Evolutionary conservation across 225 moss, liverwort and hornwort species (phyloP).

Genomic region (Lunularia cruciata): DNA sequence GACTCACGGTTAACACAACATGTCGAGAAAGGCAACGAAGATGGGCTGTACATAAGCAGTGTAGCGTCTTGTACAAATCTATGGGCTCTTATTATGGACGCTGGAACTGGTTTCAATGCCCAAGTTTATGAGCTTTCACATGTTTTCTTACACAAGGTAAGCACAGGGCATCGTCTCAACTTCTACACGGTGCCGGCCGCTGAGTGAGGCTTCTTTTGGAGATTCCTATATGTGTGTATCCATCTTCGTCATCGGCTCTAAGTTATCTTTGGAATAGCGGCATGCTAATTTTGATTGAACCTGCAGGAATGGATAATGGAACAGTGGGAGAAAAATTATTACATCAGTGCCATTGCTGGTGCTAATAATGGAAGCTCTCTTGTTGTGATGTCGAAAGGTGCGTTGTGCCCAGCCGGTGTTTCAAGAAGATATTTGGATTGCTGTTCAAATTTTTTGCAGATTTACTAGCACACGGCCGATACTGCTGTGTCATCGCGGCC

Average conservation of each 20-base stretch:
- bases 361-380: constrained; percentile 97
- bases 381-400: constrained; percentile 99
- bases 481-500: no score
- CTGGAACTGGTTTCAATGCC: constrained; percentile 90
- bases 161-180: no score
- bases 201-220: background rate
- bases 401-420: no score
- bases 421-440: no score
- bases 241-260: background rate
- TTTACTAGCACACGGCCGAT: no score
- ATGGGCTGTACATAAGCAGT: constrained; percentile 99
- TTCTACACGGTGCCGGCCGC: no score
- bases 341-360: constrained; percentile 99
- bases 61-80: constrained; percentile 99
- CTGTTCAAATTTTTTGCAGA: no score
- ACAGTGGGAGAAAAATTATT: constrained; percentile 99
- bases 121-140: constrained; percentile 98
- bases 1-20: constrained; percentile 95
- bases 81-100: constrained; percentile 99
- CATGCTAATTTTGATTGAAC: no score
- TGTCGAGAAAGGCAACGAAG: constrained; percentile 99
- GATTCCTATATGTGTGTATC: no score
- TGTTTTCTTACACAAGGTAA: constrained; percentile 98
- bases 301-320: constrained; percentile 99
- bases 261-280: no score